phyloP scores from a whole-genome alignment of 306 rosid species.

The Nissolia schottii region DNA sequence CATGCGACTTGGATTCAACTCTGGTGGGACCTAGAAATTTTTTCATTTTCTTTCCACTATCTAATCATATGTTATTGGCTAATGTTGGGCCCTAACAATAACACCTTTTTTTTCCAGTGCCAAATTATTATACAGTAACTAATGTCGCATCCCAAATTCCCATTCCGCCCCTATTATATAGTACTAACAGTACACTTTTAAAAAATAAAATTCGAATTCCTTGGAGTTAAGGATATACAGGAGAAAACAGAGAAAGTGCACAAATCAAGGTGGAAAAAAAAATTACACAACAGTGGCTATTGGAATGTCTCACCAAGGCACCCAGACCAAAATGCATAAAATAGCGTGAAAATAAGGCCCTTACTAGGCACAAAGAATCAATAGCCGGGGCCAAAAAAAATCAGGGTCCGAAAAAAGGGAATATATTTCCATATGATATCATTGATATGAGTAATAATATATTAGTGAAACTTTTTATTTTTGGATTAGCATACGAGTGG shows the following conservation, averaged over 20 bases:
- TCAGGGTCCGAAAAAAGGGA: no score
- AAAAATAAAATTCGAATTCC: background rate
- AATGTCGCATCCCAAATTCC: background rate
- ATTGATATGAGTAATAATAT: background rate
- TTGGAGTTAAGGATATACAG: background rate
- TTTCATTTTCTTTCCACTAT: slow-evolving; percentile 15
- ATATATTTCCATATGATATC: no score
- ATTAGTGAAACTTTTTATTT: background rate
- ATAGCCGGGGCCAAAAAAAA: background rate
- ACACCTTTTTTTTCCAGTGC: background rate
- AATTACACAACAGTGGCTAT: background rate
- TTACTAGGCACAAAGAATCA: background rate
- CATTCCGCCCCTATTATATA: background rate
- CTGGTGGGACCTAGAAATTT: slow-evolving; percentile 29
- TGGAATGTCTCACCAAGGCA: slow-evolving; percentile 24
- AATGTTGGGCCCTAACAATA: background rate
- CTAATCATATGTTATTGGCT: background rate
- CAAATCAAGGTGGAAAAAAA: background rate
- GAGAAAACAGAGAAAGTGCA: background rate
- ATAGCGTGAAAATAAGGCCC: slow-evolving; percentile 27
- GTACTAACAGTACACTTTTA: background rate
- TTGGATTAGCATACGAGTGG: background rate
- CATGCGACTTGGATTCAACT: slow-evolving; percentile 34
- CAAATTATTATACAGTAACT: background rate
- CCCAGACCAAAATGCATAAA: slow-evolving; percentile 12